Evolutionary conservation across 352 stramenopile species (phyloP).

Genomic region (Phytophthora aleatoria): DNA sequence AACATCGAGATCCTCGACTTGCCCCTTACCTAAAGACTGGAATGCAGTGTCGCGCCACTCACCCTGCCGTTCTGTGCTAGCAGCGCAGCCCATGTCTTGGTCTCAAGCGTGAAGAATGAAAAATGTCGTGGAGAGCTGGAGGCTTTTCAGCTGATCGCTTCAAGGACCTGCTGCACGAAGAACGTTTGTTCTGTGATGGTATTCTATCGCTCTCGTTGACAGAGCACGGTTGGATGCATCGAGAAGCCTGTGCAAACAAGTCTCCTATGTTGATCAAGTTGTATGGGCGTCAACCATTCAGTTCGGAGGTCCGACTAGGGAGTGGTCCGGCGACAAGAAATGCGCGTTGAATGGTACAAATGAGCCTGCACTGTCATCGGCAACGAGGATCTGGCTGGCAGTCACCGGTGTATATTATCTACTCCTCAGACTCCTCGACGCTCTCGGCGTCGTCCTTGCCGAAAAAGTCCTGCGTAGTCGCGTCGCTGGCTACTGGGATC

Average conservation of each 20-base stretch:
- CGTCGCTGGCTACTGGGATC: slow-evolving; percentile 46
- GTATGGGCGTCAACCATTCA: not conserved
- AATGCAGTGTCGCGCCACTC: slow-evolving; percentile 2
- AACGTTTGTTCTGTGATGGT: slow-evolving; percentile 10
- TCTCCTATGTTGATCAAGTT: not conserved
- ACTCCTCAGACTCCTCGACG: slow-evolving; percentile 17
- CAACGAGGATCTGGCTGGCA: not conserved
- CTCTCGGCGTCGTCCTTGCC: slow-evolving; percentile 19
- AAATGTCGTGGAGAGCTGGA: slow-evolving; percentile 14
- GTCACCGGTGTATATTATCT: slow-evolving; percentile 1
- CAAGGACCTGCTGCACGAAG: slow-evolving; percentile 13
- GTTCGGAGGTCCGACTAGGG: slow-evolving; percentile 11
- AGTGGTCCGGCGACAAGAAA: slow-evolving; percentile 20
- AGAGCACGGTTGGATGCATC: not conserved
- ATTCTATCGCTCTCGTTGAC: slow-evolving; percentile 10
- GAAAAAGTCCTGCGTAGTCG: slow-evolving; percentile 59
- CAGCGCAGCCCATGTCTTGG: slow-evolving; percentile 37
- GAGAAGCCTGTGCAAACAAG: not conserved
- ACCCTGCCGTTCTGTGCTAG: slow-evolving; percentile 19
- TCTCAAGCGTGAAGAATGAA: slow-evolving; percentile 6
- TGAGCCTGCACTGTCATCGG: slow-evolving; percentile 13
- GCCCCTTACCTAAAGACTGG: slow-evolving; percentile 8
- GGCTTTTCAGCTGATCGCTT: slow-evolving; percentile 14
- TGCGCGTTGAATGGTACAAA: slow-evolving; percentile 7
- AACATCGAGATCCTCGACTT: not conserved